phyloP scores from a whole-genome alignment of 306 rosid genomes.

The Gastrolobium bilobum region DNA sequence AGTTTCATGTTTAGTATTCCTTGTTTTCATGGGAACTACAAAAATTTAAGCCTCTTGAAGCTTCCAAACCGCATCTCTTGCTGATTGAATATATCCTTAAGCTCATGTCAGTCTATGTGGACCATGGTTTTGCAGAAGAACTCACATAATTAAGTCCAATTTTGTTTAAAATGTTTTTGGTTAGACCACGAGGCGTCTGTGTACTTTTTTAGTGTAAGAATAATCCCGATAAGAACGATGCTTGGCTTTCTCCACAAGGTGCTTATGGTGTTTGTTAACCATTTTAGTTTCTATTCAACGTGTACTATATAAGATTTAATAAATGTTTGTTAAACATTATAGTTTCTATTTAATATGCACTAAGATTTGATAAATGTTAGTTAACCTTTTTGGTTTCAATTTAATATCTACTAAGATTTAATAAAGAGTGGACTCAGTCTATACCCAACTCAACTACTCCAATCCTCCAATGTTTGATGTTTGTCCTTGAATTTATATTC shows the following conservation, averaged over 20 bases:
- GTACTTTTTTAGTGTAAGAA: neutral
- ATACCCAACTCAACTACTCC: constrained; percentile 36
- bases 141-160: neutral
- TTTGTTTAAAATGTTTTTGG: neutral
- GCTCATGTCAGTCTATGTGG: neutral
- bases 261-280: neutral
- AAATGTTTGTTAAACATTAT: neutral
- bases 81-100: neutral
- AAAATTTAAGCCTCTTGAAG: neutral
- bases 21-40: neutral
- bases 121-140: constrained; percentile 23
- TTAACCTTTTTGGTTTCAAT: neutral
- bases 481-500: neutral
- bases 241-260: neutral
- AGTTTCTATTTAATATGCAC: neutral
- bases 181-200: no score
- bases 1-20: neutral
- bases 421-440: constrained; percentile 41
- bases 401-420: neutral
- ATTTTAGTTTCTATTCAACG: neutral
- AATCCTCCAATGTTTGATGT: neutral
- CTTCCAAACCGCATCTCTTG: constrained; percentile 4
- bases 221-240: neutral
- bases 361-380: no score
- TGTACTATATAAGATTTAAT: no score